Percentiles rank a stretch among this genome's conserved stretches.
Evolutionary conservation across 2,329 filamentous ascomycete species (phyloP).

Genomic region (Corynespora cassiicola): DNA sequence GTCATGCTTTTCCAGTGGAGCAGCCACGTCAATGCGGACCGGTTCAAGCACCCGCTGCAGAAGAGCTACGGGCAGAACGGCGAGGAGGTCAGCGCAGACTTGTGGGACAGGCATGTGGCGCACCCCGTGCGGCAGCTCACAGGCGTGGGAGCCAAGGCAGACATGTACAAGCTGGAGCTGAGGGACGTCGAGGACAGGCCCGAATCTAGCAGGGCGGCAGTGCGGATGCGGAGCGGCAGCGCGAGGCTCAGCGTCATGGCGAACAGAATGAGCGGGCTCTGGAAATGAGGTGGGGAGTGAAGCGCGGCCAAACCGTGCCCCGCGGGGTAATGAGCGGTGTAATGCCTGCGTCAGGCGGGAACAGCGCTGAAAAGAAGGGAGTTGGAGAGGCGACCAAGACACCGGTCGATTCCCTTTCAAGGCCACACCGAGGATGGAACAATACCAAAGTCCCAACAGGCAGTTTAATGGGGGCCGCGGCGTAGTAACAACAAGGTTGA

Average conservation of each 20-base stretch:
- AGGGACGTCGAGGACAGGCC: conserved; percentile 32
- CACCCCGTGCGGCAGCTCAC: conserved; percentile 32
- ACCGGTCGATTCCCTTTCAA: no score
- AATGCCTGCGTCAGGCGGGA: no score
- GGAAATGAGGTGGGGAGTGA: no score
- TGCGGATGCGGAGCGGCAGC: conserved; percentile 27
- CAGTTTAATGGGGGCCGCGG: no score
- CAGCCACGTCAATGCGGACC: conserved; percentile 27
- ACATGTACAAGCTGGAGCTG: conserved; percentile 31
- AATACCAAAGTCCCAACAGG: no score
- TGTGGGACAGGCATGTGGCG: conserved; percentile 34
- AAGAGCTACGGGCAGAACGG: conserved; percentile 32
- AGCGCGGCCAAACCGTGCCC: no score
- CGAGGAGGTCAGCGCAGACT: conserved; percentile 21
- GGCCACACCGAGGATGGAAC: no score
- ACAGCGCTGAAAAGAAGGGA: no score
- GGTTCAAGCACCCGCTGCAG: conserved; percentile 36
- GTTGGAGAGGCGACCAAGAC: no score
- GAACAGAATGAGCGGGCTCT: conserved; percentile 33
- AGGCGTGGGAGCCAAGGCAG: conserved; percentile 27
- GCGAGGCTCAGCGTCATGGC: conserved; percentile 32
- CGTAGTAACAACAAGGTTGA: no score
- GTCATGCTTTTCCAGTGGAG: conserved; percentile 40
- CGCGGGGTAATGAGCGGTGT: no score
- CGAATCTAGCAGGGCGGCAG: conserved; percentile 7